phyloP scores from a whole-genome alignment of 345 rosid genomes.

The Salix suchowensis region DNA sequence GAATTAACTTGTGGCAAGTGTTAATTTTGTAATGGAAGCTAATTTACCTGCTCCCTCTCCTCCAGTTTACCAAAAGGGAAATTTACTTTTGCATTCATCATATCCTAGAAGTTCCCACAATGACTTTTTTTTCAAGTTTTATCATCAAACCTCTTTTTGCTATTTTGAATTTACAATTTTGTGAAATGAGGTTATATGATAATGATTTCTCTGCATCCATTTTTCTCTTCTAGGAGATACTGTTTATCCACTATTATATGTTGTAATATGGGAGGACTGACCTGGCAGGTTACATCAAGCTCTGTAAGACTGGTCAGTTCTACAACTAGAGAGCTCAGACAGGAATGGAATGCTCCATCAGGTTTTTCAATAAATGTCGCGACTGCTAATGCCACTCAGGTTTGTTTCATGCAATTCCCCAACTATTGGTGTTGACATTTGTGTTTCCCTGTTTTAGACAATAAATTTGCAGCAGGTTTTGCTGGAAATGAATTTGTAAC shows the following conservation, averaged over 20 bases:
- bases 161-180: not conserved
- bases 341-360: conserved; percentile 76
- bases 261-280: not conserved
- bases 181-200: too few relatives aligned
- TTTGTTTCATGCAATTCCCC: conserved; percentile 20
- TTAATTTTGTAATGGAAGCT: too few relatives aligned
- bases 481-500: not conserved
- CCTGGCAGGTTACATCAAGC: conserved; percentile 74
- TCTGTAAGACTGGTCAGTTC: conserved; percentile 82
- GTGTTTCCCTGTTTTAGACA: not conserved
- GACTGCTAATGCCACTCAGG: conserved; percentile 93
- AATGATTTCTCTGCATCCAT: not conserved
- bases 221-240: not conserved
- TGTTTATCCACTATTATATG: not conserved
- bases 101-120: not conserved
- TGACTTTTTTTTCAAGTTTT: too few relatives aligned
- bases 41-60: too few relatives aligned
- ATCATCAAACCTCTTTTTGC: not conserved
- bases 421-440: not conserved
- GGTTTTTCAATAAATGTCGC: conserved; percentile 87
- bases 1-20: too few relatives aligned
- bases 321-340: conserved; percentile 55
- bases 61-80: too few relatives aligned
- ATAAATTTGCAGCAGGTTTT: not conserved
- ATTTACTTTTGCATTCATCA: not conserved